phyloP scores from a whole-genome alignment of 2,329 filamentous ascomycete species.

The Amylocarpus encephaloides region DNA sequence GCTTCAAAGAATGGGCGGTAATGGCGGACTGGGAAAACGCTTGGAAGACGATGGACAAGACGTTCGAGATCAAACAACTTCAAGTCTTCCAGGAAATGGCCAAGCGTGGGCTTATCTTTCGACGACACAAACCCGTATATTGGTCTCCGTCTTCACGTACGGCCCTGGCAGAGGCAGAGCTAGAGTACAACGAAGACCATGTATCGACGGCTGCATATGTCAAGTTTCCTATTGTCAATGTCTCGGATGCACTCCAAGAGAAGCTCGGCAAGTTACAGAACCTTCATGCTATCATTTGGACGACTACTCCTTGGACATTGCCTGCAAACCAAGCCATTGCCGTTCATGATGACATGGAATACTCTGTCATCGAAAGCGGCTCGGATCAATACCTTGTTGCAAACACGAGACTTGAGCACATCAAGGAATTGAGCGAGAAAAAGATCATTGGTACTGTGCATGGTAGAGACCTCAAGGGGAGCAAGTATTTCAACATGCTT shows the following conservation, averaged over 20 bases:
- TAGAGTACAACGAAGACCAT: slow-evolving; percentile 76
- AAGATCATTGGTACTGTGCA: slow-evolving; percentile 47
- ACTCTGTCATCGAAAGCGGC: slow-evolving; percentile 57
- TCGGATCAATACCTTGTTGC: slow-evolving; percentile 64
- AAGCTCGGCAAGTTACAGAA: slow-evolving; percentile 33
- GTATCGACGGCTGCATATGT: slow-evolving; percentile 70
- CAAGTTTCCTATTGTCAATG: slow-evolving; percentile 59
- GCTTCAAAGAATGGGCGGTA: slow-evolving; percentile 66
- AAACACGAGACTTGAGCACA: slow-evolving; percentile 58
- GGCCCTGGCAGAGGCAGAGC: slow-evolving; percentile 75
- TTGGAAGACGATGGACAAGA: slow-evolving; percentile 74
- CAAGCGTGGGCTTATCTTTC: slow-evolving; percentile 65
- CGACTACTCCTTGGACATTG: slow-evolving; percentile 95
- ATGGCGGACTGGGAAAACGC: slow-evolving; percentile 75
- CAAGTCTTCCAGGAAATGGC: slow-evolving; percentile 71
- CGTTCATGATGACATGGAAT: slow-evolving; percentile 67
- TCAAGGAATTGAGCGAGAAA: slow-evolving; percentile 39
- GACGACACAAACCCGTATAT: slow-evolving; percentile 76
- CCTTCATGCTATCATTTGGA: slow-evolving; percentile 89
- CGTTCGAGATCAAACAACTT: slow-evolving; percentile 69
- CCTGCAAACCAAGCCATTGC: slow-evolving; percentile 90
- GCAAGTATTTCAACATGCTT: slow-evolving; percentile 66
- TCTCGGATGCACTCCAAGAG: slow-evolving; percentile 39
- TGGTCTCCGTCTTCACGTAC: slow-evolving; percentile 77
- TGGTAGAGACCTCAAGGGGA: slow-evolving; percentile 59